Evolutionary conservation across 345 rosid species (phyloP), one percentile per base, ranked within the genome.

Genomic region (rapeseed (Brassica napus)): DNA sequence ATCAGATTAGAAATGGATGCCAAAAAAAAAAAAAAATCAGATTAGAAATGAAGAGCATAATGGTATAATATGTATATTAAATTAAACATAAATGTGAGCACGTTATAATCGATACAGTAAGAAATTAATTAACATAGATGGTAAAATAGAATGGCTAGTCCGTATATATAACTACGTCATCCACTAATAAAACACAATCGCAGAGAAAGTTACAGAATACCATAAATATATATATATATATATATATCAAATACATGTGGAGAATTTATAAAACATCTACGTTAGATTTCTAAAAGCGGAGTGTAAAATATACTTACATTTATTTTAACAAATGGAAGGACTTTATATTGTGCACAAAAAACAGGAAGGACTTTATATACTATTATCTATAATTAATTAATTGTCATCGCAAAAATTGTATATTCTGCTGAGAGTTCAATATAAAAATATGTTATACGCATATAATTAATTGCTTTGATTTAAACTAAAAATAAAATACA

Each of bases 81-180:
- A 57, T 76, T 37, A 24, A 16, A 16, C 30, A 24, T 24, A 42
- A 11, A 18, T 16, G 47, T 64, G 21, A 39, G 4, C 11, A 32
- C 71, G 31, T 74, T 73, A 18, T 8, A 73, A 44, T 42, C 8
- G 60, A 73, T 64, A 64, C 34, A 74, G 34, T 52, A 8, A 31
- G 4, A 7, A 44, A 44, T 16, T 11, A 16, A 42, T 44, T 10
- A 73, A 32, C 21, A 12, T 63, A 59, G 61, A 63, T 26, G 18
- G 69, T 42, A 60, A 14, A 1, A 14, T 34, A 34, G 31, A 72
- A 23, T 59, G 24, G 9, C 8, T 35, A 72, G n/a, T 23, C 31
- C 37, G 37, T n/a, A 30, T 47, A 42, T 42, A 42, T 42, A 10
- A 42, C 31, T 5, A 12, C 26, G 32, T 12, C 21, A 18, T 18